phyloP scores from a whole-genome alignment of 2,329 filamentous ascomycete species.

The Colletotrichum gloeosporioides region DNA sequence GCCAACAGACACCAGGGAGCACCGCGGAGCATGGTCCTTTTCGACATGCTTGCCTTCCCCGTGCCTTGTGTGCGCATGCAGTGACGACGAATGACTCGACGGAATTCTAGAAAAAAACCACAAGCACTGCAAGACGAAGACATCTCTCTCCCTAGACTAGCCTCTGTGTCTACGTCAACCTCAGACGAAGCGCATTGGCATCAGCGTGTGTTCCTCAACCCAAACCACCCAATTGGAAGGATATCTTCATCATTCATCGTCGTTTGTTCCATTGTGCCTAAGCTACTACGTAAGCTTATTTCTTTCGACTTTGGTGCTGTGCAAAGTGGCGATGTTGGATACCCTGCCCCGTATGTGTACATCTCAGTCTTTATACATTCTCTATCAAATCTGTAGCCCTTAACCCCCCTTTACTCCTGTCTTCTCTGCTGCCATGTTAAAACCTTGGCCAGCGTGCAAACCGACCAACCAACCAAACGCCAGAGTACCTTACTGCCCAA shows the following conservation, averaged over 20 bases:
- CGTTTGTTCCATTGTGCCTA: not conserved
- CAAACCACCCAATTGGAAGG: not conserved
- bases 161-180: not conserved
- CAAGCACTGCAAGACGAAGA: not conserved
- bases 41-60: not conserved
- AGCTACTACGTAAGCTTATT: not conserved
- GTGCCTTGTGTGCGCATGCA: not conserved
- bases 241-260: not conserved
- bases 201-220: not conserved
- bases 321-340: not conserved
- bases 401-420: not conserved
- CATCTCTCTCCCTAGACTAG: not conserved
- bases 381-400: constrained; percentile 13
- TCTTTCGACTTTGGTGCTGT: not conserved
- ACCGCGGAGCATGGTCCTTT: not conserved
- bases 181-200: not conserved
- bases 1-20: not conserved
- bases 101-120: not conserved
- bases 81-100: not conserved
- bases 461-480: constrained; percentile 1
- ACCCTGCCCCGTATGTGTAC: not conserved
- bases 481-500: not conserved
- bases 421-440: not conserved
- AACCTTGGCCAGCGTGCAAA: not conserved
- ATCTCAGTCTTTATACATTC: constrained; percentile 20